Percentiles rank a stretch among this genome's conserved stretches.
phyloP scores from a whole-genome alignment of 192 early-diverging fungal species.

The Cetraspora pellucida region DNA sequence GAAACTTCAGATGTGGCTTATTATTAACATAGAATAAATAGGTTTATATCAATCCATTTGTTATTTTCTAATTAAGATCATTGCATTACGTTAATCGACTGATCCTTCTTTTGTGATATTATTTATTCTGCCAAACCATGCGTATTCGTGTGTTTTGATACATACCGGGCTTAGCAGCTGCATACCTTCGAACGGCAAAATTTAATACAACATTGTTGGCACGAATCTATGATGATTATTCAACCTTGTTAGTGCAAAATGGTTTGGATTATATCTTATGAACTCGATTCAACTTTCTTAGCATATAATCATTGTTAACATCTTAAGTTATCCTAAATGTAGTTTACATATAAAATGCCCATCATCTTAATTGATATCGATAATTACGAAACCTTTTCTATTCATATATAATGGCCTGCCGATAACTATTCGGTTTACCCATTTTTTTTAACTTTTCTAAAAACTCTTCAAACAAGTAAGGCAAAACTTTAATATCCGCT shows the following conservation, averaged over 20 bases:
- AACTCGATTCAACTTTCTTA: neutral
- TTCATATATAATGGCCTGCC: no score
- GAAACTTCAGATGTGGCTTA: slow-evolving; percentile 90
- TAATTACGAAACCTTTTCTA: no score
- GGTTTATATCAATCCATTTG: neutral
- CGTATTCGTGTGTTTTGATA: neutral
- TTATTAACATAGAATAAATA: neutral
- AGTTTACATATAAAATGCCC: no score
- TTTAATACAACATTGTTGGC: slow-evolving; percentile 35
- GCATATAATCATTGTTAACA: neutral
- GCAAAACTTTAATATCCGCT: neutral
- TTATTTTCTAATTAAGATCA: neutral
- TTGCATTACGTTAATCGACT: neutral
- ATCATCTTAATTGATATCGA: no score
- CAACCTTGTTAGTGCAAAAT: neutral
- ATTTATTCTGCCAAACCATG: no score
- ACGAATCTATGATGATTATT: slow-evolving; percentile 31
- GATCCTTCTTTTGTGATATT: neutral
- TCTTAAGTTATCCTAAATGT: no score
- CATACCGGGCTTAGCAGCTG: slow-evolving; percentile 41
- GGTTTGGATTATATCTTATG: neutral
- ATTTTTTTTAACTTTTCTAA: neutral
- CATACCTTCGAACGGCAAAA: slow-evolving; percentile 37
- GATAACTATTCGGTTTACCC: neutral
- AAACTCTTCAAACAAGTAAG: neutral